phyloP scores from a whole-genome alignment of 139 green algal genomes.

The Chlamydomonas eustigma region DNA sequence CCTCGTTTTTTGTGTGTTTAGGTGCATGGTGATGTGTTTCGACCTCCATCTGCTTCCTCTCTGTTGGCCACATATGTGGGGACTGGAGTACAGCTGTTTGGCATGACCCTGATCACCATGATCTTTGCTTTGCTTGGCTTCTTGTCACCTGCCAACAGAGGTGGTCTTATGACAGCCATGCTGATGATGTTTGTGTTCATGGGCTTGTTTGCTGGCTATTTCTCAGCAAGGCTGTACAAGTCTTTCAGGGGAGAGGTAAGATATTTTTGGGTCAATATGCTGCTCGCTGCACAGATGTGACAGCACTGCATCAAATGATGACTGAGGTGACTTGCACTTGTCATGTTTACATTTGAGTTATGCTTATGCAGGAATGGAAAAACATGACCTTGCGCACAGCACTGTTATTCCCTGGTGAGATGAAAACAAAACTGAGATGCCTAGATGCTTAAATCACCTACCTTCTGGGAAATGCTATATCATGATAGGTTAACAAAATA shows the following conservation, averaged over 20 bases:
- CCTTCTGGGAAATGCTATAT: too few relatives aligned
- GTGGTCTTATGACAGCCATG: slow-evolving; percentile 95
- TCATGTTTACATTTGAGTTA: neutral
- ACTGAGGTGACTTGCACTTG: too few relatives aligned
- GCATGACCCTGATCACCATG: slow-evolving; percentile 91
- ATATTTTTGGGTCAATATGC: neutral
- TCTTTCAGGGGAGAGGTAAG: slow-evolving; percentile 62
- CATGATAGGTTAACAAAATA: too few relatives aligned
- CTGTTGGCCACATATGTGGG: slow-evolving; percentile 87
- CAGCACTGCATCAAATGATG: too few relatives aligned
- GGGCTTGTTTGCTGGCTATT: slow-evolving; percentile 93
- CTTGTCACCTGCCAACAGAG: slow-evolving; percentile 94
- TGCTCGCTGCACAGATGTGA: too few relatives aligned
- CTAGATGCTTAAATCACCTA: neutral
- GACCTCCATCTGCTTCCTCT: slow-evolving; percentile 62
- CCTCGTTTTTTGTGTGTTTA: slow-evolving; percentile 14
- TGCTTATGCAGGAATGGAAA: slow-evolving; percentile 67
- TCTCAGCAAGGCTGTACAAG: slow-evolving; percentile 88
- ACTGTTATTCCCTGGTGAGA: slow-evolving; percentile 80
- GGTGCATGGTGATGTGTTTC: slow-evolving; percentile 98
- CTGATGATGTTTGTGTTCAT: slow-evolving; percentile 98
- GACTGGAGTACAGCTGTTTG: slow-evolving; percentile 91
- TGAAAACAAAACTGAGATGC: neutral
- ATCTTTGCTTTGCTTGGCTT: slow-evolving; percentile 95
- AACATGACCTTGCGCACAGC: slow-evolving; percentile 88